phyloP scores from a whole-genome alignment of 2,329 filamentous ascomycete species.

The Rugonectria rugulosa region DNA sequence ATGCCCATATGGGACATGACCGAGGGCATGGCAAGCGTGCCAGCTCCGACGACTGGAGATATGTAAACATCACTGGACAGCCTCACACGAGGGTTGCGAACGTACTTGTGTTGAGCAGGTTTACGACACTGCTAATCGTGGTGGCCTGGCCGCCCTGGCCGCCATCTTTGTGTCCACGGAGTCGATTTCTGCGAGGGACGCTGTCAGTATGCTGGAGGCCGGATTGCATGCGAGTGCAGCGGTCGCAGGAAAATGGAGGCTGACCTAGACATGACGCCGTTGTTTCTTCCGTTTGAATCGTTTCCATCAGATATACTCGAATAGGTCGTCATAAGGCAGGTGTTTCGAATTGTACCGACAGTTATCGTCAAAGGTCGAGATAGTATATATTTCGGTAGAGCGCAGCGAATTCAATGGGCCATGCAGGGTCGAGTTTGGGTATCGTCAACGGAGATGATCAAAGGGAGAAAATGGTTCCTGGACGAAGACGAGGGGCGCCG shows the following conservation, averaged over 20 bases:
- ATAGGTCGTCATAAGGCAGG: constrained; percentile 62
- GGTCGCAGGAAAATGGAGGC: constrained; percentile 18
- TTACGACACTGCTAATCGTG: constrained; percentile 91
- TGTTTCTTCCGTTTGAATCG: constrained; percentile 48
- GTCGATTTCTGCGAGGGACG: constrained; percentile 54
- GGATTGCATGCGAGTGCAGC: not conserved
- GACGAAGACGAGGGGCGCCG: constrained; percentile 11
- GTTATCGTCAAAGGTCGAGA: not conserved
- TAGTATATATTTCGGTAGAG: not conserved
- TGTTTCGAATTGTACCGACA: constrained; percentile 1
- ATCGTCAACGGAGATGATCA: constrained; percentile 19
- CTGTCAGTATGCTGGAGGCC: constrained; percentile 31
- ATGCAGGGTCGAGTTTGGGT: not conserved
- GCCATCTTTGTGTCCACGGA: constrained; percentile 73
- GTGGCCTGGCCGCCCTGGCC: constrained; percentile 77
- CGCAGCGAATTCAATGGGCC: not conserved
- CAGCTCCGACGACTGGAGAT: constrained; percentile 84
- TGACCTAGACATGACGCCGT: constrained; percentile 60
- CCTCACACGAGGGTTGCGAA: constrained; percentile 9
- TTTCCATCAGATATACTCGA: constrained; percentile 60
- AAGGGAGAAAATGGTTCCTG: constrained; percentile 1
- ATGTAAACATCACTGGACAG: constrained; percentile 27
- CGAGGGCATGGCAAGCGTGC: constrained; percentile 93
- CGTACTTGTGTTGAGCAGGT: constrained; percentile 94
- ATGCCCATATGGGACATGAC: constrained; percentile 97